Evolutionary conservation across 2,329 filamentous ascomycete genomes (phyloP), one percentile per base, ranked within the genome.

Genomic region (Sporothrix schenckii): DNA sequence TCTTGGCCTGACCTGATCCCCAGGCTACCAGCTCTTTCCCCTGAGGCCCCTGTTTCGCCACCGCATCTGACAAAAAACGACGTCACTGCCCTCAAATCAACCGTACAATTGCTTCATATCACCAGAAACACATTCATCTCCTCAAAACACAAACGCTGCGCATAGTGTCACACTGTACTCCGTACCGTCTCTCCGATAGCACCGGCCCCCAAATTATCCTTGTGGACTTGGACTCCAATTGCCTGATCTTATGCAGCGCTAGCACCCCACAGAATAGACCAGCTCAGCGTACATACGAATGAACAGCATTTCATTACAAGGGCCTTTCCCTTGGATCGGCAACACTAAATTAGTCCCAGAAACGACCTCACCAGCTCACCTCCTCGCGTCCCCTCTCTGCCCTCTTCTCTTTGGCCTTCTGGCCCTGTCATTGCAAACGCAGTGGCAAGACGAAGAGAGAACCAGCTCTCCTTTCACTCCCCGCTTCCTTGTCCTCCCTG

Each of bases 381-480:
- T 19, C 58, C 58, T 63, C 58, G 10, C 39, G n/a, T 16, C 39
- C 58, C 34, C 10, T 24, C 54, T 58, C 54, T 58, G 6, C 34
- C 44, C 24, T 44, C 16, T 14, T 58, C 21, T 50, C 24, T 44
- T 27, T 54, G 30, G 49, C 34, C 53, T 53, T 49, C 16, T 54
- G 30, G 49, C 34, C 53, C 66, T 49, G 53, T 63, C 58, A 27
- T n/a, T 47, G 7, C 27, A 41, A 58, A 34, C 11, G 6, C 39
- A 54, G 27, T 41, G n/a, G 50, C 49, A 47, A 49, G 21, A 14
- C n/a, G 47, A 65, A 39, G 69, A 53, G 69, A 68, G 63, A 68
- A 67, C 69, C 70, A 69, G 44, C 24, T 30, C 56, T 72, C 68
- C 56, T 58, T 50, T 68, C 63, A 68, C 50, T 58, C 68, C 58